These are phyloP conservation scores for Caloboletus firmus DNA, from an alignment of 1,284 basidiomycete genomes.

Conservation along the genomic window DNA sequence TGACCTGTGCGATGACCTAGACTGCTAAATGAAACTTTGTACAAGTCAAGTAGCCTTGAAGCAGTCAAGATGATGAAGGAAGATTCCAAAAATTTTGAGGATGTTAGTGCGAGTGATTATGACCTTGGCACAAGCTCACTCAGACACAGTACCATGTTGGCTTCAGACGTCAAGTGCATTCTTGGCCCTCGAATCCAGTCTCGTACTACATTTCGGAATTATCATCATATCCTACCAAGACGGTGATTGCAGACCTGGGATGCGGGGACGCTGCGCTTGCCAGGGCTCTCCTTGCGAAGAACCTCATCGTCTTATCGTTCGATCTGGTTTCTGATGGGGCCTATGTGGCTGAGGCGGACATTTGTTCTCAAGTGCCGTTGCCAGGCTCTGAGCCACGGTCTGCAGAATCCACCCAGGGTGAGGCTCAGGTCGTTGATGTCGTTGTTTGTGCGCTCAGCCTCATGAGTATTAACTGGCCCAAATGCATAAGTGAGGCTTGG, in stretches of 20 bases:
- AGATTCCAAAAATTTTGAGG: constrained; percentile 72
- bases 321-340: constrained; percentile 75
- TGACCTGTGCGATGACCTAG: constrained; percentile 40
- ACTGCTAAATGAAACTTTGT: constrained; percentile 85
- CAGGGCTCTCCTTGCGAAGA: constrained; percentile 65
- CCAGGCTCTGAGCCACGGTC: constrained; percentile 72
- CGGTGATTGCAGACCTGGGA: constrained; percentile 89
- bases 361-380: constrained; percentile 70
- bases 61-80: constrained; percentile 81
- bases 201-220: constrained; percentile 68
- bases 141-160: constrained; percentile 79
- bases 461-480: constrained; percentile 97
- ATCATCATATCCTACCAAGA: constrained; percentile 59
- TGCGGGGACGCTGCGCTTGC: constrained; percentile 95
- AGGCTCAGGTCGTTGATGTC: constrained; percentile 83
- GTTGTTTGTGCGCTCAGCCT: constrained; percentile 93
- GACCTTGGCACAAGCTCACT: constrained; percentile 7
- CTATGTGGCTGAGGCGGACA: constrained; percentile 81
- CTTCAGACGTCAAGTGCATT: constrained; percentile 84
- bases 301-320: constrained; percentile 73
- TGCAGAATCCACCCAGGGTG: constrained; percentile 44
- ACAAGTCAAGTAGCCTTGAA: constrained; percentile 75
- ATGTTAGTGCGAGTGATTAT: constrained; percentile 48
- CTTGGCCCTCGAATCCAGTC: constrained; percentile 91
- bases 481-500: constrained; percentile 87